Base-by-base conservation (phyloP, 768 basidiomycete genomes). In the Asterophora parasitica region DNA sequence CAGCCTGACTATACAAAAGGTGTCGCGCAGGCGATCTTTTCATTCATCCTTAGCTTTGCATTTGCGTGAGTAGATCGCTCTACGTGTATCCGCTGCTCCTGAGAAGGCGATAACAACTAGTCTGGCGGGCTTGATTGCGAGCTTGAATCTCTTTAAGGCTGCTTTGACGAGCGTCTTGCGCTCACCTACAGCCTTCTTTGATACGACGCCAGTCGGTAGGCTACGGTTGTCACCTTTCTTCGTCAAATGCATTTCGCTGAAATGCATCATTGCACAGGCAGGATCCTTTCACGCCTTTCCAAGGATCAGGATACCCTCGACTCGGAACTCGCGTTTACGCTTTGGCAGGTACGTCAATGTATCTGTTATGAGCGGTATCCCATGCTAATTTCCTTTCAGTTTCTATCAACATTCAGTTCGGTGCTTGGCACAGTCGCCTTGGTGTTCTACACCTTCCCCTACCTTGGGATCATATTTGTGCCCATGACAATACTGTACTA, bases 361-460 rank as follows among this genome's bases (percentile, higher is more conserved):
- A 7, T 26, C 17, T 16, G 13, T n/a, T 13, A 5, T 30, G 20
- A 38, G 16, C 13, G 13, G n/a, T 10, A 16, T 23, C 13, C 15
- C 26, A 9, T 23, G 16, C 40, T 41, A 20, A 53, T 7, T 11
- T 19, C 17, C 19, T 36, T n/a, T 7, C 42, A 79, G 72, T 66
- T 78, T 45, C 45, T 76, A 15, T 58, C 51, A 20, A 71, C 68
- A 0, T 66, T 72, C 40, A 58, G 63, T 35, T 65, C 70, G 1
- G 73, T 84, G 30, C 50, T 81, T 20, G 82, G 81, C 19, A 78
- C 77, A 0, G 68, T 78, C 8, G 79, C 65, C 1, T 61, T 83
- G 11, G 80, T 85, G 0, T 83, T 83, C 61, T 85, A 85, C 55
- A 77, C 75, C 0, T 81, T 82, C 61, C 83, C 85, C 0, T 77